A percentile compares a stretch with the other conserved stretches of the same genome.
Conservation (phyloP, 352 stramenopile genomes). For the Albugo laibachii region DNA sequence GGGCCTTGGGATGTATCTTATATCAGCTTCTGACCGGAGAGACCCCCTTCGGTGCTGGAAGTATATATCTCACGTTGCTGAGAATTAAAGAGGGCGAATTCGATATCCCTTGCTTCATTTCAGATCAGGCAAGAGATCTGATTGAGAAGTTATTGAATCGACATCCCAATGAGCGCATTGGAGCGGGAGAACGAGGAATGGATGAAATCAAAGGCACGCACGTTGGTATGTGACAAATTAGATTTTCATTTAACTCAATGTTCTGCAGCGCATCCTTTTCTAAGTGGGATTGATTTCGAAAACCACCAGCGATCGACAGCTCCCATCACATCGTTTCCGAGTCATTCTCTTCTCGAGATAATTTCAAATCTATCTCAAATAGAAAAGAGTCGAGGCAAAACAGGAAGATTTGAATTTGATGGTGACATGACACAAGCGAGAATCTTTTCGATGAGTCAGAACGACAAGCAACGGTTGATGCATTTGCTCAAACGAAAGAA, state of each 20-base stretch:
- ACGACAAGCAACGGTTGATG: slow-evolving; percentile 32
- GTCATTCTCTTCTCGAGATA: slow-evolving; percentile 21
- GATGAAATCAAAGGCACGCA: slow-evolving; percentile 33
- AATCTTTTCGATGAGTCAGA: slow-evolving; percentile 14
- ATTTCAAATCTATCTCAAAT: slow-evolving; percentile 17
- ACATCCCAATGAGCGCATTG: slow-evolving; percentile 17
- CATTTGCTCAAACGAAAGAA: slow-evolving; percentile 60
- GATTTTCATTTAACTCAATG: background rate
- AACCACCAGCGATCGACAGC: slow-evolving; percentile 22
- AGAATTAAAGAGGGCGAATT: slow-evolving; percentile 42
- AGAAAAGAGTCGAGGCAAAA: slow-evolving; percentile 15
- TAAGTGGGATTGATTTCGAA: slow-evolving; percentile 37
- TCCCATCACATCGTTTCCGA: slow-evolving; percentile 21
- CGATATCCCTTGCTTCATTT: slow-evolving; percentile 38
- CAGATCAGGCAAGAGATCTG: slow-evolving; percentile 30
- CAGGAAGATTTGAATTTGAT: slow-evolving; percentile 10
- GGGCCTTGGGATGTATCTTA: slow-evolving; percentile 57
- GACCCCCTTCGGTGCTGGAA: slow-evolving; percentile 58
- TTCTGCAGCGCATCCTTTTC: slow-evolving; percentile 49
- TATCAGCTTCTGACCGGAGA: slow-evolving; percentile 64
- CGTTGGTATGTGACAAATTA: background rate
- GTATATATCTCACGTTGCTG: slow-evolving; percentile 62
- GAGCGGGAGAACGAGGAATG: slow-evolving; percentile 15
- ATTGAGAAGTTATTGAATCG: slow-evolving; percentile 32
- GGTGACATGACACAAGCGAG: slow-evolving; percentile 18